Conservation (phyloP, 2,329 filamentous ascomycete genomes). For the Macrophomina pseudophaseolina region DNA sequence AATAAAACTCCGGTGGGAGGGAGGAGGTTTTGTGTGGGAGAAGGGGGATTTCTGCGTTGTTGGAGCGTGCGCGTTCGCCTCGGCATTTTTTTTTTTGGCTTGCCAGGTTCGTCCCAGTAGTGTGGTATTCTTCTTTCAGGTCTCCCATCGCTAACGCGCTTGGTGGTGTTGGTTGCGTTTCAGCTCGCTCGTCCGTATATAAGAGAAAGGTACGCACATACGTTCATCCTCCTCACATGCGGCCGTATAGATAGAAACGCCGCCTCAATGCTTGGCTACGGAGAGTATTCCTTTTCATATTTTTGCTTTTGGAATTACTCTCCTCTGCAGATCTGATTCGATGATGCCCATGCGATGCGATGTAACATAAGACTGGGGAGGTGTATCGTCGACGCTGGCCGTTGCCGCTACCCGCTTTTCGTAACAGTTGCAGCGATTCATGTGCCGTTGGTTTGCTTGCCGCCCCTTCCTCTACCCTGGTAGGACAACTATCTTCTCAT, state of each 20-base stretch:
- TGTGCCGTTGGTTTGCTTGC: neutral
- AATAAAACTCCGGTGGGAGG: neutral
- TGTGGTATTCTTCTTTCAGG: neutral
- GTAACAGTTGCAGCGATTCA: neutral
- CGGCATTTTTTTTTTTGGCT: neutral
- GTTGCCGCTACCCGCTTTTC: neutral
- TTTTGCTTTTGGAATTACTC: neutral
- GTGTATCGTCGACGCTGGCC: neutral
- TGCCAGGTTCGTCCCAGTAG: neutral
- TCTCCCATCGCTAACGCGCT: neutral
- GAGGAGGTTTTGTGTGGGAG: neutral
- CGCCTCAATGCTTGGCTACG: neutral
- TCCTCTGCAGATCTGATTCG: neutral
- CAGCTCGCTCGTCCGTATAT: neutral
- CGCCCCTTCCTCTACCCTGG: neutral
- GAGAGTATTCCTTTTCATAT: neutral
- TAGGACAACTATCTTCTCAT: neutral
- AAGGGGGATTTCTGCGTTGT: neutral
- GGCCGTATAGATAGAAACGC: neutral
- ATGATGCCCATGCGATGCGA: slow-evolving; percentile 13
- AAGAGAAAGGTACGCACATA: neutral
- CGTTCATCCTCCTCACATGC: neutral
- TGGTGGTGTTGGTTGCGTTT: neutral
- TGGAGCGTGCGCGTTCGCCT: neutral
- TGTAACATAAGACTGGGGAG: slow-evolving; percentile 8